Base-by-base conservation (phyloP, 306 rosid species). In the Chamaecrista fasciculata region DNA sequence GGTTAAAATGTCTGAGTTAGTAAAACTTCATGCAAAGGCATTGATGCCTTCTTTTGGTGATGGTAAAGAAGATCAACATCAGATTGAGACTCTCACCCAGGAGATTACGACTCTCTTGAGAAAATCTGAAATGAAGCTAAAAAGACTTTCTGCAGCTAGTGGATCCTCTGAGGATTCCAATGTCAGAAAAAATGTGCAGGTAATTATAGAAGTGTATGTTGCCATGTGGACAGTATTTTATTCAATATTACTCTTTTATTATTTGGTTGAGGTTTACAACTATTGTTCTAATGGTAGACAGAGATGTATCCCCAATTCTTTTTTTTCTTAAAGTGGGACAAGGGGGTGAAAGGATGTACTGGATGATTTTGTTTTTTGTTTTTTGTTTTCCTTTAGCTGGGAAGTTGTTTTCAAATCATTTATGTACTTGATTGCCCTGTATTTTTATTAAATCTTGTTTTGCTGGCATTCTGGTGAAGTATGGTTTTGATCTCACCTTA, bases 161-260 rank as follows among this genome's bases (percentile, higher is more conserved):
- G 89, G 83, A 8, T 80, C 89, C 46, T 83, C 93, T 25, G 96
- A 86, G 83, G 96, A 89, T 63, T 85, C 87, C 43, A 85, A 71
- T 70, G 75, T 89, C 42, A 79, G 80, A 52, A 89, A 83, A 85
- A 89, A 89, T 77, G 93, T 89, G 43, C 96, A 89, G 93, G 96
- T 89, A 64, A 39, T 49, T 31, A 66, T 46, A 62, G 43, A 29
- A 11, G 28, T 46, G 1, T 66, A 3, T 55, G 39, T 2, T 16
- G 26, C 26, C 59, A 8, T 2, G 21, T 69, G 72, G 43, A 58
- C 12, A 11, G 11, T 49, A 57, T 51, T 24, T 24, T 31, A 16
- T 59, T 81, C 3, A 19, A 21, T 46, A 49, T 46, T 66, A 8
- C 8, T 1, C 6, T 19, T 46, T 10, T 40, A 26, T 52, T 25